These are phyloP conservation scores for Skeletonema menzelii DNA, from an alignment of 108 stramenopile genomes.

Conservation along the genomic window DNA sequence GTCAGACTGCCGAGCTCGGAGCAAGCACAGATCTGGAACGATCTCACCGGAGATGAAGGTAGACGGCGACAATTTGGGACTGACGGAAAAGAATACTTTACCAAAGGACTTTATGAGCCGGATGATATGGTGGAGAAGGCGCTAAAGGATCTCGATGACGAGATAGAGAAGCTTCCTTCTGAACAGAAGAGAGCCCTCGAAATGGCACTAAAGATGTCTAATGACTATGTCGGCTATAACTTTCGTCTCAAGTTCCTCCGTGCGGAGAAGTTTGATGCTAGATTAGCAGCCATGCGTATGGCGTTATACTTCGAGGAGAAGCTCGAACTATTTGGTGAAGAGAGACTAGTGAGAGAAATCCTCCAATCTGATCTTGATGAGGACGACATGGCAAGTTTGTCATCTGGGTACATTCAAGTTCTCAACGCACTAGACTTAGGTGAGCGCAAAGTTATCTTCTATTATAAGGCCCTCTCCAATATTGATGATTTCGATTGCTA, in stretches of 20 bases:
- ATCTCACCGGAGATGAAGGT: conserved; percentile 7
- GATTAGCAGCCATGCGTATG: conserved; percentile 22
- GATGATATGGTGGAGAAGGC: conserved; percentile 2
- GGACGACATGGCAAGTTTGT: conserved; percentile 15
- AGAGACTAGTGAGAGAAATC: conserved; percentile 14
- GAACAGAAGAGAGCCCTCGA: conserved; percentile 9
- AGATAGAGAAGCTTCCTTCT: background rate
- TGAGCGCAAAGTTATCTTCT: conserved; percentile 8
- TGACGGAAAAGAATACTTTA: conserved; percentile 8
- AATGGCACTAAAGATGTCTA: conserved; percentile 10
- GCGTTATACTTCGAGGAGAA: conserved; percentile 31
- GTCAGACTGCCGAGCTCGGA: background rate
- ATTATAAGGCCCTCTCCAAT: conserved; percentile 3
- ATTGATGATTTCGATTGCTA: conserved; percentile 1
- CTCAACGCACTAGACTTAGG: conserved; percentile 1
- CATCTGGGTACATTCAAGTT: conserved; percentile 8
- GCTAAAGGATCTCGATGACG: background rate
- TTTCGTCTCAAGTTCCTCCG: conserved; percentile 47
- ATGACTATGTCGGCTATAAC: conserved; percentile 14
- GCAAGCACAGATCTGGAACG: background rate
- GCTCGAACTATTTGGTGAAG: conserved; percentile 38
- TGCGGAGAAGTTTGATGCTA: conserved; percentile 33
- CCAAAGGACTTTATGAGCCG: background rate
- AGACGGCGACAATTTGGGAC: background rate
- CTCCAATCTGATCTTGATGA: conserved; percentile 29